phyloP scores from a whole-genome alignment of 1,284 basidiomycete species.

The Boletus nobilissimus region DNA sequence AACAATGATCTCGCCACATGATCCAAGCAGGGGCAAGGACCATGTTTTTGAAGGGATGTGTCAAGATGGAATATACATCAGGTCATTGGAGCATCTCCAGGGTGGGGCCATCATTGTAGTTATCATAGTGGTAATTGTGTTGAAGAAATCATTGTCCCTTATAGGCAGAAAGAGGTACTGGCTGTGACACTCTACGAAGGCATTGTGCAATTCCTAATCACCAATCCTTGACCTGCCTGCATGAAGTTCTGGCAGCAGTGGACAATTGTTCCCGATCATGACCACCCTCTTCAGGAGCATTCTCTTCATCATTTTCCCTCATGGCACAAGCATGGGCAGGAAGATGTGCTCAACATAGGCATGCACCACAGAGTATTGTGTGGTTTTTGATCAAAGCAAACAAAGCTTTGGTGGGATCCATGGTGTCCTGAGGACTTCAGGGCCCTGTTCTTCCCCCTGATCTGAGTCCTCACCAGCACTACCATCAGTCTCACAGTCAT shows the following conservation, averaged over 20 bases:
- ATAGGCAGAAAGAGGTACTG: neutral
- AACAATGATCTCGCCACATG: conserved; percentile 35
- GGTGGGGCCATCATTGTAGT: conserved; percentile 27
- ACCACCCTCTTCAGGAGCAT: neutral
- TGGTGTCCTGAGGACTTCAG: too few relatives aligned
- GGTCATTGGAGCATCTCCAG: conserved; percentile 24
- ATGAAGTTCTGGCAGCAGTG: too few relatives aligned
- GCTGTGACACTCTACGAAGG: neutral
- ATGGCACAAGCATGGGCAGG: neutral
- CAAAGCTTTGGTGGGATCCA: neutral
- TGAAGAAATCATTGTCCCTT: neutral
- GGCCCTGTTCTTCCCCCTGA: too few relatives aligned
- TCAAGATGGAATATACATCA: conserved; percentile 16
- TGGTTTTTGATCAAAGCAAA: neutral
- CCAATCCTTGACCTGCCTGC: neutral
- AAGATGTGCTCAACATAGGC: neutral
- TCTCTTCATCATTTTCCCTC: neutral
- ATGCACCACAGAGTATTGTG: conserved; percentile 4
- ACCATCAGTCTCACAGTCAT: too few relatives aligned
- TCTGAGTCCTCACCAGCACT: too few relatives aligned
- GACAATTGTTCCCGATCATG: neutral
- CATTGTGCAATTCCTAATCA: neutral
- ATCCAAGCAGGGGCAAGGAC: neutral
- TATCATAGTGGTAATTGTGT: conserved; percentile 10
- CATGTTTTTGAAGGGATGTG: neutral